phyloP scores from a whole-genome alignment of 129 eudicot species.

The Helianthus tuberosus region DNA sequence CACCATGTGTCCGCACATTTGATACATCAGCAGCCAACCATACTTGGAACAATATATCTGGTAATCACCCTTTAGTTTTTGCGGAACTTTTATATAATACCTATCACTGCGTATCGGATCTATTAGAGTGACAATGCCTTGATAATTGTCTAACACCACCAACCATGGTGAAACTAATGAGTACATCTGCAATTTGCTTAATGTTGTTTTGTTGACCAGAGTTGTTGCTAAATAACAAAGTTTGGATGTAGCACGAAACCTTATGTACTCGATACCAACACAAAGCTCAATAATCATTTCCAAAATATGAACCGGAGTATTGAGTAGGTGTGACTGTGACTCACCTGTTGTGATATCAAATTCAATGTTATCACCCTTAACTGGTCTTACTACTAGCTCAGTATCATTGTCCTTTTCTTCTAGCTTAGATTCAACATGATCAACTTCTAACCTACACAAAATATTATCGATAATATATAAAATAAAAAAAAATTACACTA shows the following conservation, averaged over 20 bases:
- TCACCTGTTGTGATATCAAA: background rate
- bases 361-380: background rate
- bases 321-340: background rate
- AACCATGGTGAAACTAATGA: background rate
- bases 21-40: background rate
- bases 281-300: background rate
- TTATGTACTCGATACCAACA: background rate
- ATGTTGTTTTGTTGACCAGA: background rate
- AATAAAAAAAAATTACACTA: background rate
- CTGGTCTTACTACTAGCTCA: background rate
- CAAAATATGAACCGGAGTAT: background rate
- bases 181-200: background rate
- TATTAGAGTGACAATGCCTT: background rate
- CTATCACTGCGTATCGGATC: background rate
- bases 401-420: background rate
- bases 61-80: background rate
- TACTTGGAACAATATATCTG: background rate
- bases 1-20: background rate
- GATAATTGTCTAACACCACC: background rate
- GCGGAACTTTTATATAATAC: background rate
- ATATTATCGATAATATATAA: background rate
- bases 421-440: background rate
- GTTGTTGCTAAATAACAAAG: background rate
- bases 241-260: background rate
- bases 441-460: background rate